Conservation (phyloP, 2,329 filamentous ascomycete species). For the Monosporascus sp. region DNA sequence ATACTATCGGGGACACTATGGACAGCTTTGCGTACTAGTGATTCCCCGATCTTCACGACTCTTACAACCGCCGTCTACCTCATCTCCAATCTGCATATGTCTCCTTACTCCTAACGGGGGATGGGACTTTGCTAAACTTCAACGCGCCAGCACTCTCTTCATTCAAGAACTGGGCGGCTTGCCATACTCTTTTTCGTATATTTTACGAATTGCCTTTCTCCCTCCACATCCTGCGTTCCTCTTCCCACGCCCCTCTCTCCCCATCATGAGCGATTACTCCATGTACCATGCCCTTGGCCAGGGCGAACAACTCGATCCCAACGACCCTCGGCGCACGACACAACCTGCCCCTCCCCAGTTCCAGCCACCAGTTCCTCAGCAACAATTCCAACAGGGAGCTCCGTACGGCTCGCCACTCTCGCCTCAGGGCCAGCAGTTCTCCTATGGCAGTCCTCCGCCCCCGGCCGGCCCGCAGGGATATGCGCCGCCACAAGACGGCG, state of each 20-base stretch:
- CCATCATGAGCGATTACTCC: conserved; percentile 48
- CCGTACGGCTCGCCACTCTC: conserved; percentile 32
- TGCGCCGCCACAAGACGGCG: conserved; percentile 36
- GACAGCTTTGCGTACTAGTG: background rate
- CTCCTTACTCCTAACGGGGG: background rate
- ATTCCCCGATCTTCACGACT: background rate
- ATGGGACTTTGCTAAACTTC: background rate
- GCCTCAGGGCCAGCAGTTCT: conserved; percentile 31
- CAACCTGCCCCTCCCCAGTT: conserved; percentile 52
- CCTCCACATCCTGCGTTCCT: no score
- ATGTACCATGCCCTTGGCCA: conserved; percentile 54
- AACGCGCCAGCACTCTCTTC: background rate
- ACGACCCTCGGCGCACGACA: conserved; percentile 46
- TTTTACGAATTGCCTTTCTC: no score
- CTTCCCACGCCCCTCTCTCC: background rate
- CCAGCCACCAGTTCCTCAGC: conserved; percentile 47
- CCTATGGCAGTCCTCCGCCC: conserved; percentile 32
- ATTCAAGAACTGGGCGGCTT: background rate
- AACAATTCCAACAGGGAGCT: conserved; percentile 46
- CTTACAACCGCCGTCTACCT: no score
- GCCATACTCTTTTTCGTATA: background rate
- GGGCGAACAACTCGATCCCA: conserved; percentile 48
- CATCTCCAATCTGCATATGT: no score
- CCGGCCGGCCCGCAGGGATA: conserved; percentile 28
- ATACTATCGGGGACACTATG: background rate